phyloP scores from a whole-genome alignment of 169 alveolate genomes.

The Plasmodium vivax region DNA sequence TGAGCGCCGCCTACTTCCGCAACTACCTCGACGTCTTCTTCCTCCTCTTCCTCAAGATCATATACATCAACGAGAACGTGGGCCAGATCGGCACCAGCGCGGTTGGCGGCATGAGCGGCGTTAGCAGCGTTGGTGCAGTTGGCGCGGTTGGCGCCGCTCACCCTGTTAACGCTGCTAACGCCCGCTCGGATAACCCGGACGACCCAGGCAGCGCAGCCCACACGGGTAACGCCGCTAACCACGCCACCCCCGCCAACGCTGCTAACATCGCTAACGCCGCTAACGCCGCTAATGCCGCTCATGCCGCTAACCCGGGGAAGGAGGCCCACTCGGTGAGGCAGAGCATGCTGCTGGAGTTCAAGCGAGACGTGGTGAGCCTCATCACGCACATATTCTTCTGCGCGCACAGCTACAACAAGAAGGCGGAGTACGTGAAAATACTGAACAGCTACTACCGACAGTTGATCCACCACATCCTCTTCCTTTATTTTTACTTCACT shows the following conservation, averaged over 20 bases:
- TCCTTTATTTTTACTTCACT: slow-evolving; percentile 58
- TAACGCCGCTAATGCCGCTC: not conserved
- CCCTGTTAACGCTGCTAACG: no score
- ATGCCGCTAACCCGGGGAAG: slow-evolving; percentile 4
- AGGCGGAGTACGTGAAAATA: slow-evolving; percentile 18
- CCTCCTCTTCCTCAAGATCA: slow-evolving; percentile 29
- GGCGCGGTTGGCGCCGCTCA: not conserved
- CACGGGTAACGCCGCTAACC: no score
- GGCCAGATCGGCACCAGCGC: not conserved
- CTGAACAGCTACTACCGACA: slow-evolving; percentile 25
- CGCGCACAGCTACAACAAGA: not conserved
- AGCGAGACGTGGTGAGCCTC: slow-evolving; percentile 17
- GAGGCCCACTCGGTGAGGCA: slow-evolving; percentile 16
- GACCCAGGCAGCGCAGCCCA: not conserved
- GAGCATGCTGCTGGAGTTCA: slow-evolving; percentile 18
- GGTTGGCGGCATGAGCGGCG: not conserved
- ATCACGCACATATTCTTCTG: slow-evolving; percentile 8
- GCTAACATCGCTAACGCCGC: not conserved
- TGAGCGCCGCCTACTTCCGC: slow-evolving; percentile 30
- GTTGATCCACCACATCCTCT: slow-evolving; percentile 35
- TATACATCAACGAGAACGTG: slow-evolving; percentile 39
- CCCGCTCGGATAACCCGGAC: not conserved
- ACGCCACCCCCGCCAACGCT: not conserved
- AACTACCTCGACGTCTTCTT: slow-evolving; percentile 67
- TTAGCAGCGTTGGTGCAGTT: not conserved